Percentiles rank a stretch among this genome's conserved stretches.
Evolutionary conservation across 768 basidiomycete species (phyloP).

Genomic region (Cyclocybe aegerita): DNA sequence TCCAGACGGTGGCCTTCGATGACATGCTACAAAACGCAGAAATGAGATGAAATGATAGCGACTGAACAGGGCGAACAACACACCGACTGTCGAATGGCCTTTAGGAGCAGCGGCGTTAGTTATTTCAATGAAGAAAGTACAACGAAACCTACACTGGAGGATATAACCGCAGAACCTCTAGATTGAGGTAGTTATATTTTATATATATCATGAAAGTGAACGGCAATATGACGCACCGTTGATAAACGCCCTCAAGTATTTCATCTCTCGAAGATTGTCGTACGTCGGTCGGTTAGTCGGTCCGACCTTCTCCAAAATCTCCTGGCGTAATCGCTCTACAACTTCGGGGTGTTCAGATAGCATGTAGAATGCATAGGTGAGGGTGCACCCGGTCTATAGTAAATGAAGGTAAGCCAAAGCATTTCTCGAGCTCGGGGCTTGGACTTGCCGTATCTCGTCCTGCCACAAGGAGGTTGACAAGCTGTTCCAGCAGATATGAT

Average conservation of each 20-base stretch:
- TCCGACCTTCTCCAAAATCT: slow-evolving; percentile 40
- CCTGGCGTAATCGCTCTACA: slow-evolving; percentile 33
- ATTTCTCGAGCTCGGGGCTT: neutral
- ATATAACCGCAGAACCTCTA: slow-evolving; percentile 44
- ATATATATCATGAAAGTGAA: neutral
- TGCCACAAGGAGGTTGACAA: slow-evolving; percentile 48
- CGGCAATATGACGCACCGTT: slow-evolving; percentile 22
- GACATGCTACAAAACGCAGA: slow-evolving; percentile 6
- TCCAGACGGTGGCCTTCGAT: slow-evolving; percentile 17
- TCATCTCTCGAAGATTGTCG: slow-evolving; percentile 48
- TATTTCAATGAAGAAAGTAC: neutral
- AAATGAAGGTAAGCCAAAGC: too few relatives aligned
- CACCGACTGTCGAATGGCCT: slow-evolving; percentile 15
- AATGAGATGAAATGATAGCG: neutral
- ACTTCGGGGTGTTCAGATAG: slow-evolving; percentile 42
- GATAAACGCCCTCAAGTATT: slow-evolving; percentile 30
- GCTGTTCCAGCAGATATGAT: slow-evolving; percentile 28
- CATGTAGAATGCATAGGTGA: slow-evolving; percentile 44
- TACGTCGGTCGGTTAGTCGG: slow-evolving; percentile 35
- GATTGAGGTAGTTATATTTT: neutral
- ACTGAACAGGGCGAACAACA: too few relatives aligned
- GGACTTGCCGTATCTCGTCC: slow-evolving; percentile 45
- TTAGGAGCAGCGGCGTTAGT: neutral
- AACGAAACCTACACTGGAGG: slow-evolving; percentile 27
- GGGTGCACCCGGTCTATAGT: slow-evolving; percentile 33